A percentile compares a stretch with the other conserved stretches of the same genome.
Conservation (phyloP, 2,329 filamentous ascomycete genomes). For the Acrodontium crateriforme region DNA sequence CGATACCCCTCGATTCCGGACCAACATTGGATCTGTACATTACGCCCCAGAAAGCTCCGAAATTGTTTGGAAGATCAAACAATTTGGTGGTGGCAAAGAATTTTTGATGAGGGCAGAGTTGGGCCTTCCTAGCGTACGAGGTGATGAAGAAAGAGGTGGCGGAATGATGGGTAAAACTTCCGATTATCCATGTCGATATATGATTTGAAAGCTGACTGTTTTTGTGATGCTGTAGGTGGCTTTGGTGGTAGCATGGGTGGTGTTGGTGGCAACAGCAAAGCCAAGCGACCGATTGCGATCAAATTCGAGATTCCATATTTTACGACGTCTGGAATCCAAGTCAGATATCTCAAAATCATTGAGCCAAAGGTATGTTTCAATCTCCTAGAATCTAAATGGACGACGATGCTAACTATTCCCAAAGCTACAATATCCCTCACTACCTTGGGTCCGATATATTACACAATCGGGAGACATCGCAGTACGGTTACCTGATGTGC, state of each 20-base stretch:
- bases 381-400: not conserved
- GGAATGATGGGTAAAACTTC: constrained; percentile 84
- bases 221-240: too few relatives aligned
- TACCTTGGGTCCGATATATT: constrained; percentile 97
- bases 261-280: constrained; percentile 71
- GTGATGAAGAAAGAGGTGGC: constrained; percentile 87
- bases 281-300: constrained; percentile 92
- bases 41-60: constrained; percentile 95
- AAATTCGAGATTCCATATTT: constrained; percentile 99
- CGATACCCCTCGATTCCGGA: constrained; percentile 88
- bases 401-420: not conserved
- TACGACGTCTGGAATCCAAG: constrained; percentile 97
- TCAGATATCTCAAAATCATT: constrained; percentile 96
- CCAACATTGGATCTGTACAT: constrained; percentile 92
- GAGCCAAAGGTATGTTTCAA: constrained; percentile 73
- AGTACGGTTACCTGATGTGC: constrained; percentile 77
- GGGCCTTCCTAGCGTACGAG: constrained; percentile 82
- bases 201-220: too few relatives aligned
- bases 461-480: constrained; percentile 96
- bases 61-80: constrained; percentile 99
- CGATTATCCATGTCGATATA: too few relatives aligned
- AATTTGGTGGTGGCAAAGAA: constrained; percentile 96
- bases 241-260: constrained; percentile 97
- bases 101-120: constrained; percentile 97
- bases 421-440: constrained; percentile 90